These are phyloP conservation scores for Podaxis pistillaris DNA, from an alignment of 768 basidiomycete genomes.

Conservation along the genomic window DNA sequence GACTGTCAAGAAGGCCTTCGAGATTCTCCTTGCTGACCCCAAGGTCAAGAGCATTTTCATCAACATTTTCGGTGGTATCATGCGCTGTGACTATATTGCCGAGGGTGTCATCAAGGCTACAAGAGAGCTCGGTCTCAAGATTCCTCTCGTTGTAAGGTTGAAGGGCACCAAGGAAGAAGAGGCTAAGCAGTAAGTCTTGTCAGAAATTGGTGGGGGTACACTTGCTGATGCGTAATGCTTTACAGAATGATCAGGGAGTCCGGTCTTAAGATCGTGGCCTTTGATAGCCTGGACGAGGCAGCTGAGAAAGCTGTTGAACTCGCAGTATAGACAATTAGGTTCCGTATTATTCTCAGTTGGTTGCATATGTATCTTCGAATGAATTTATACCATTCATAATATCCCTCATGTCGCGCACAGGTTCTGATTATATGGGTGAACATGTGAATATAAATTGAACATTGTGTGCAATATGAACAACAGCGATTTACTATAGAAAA, in stretches of 20 bases:
- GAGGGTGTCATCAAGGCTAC: constrained; percentile 99
- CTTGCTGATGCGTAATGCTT: constrained; percentile 8
- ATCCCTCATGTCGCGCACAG: not conserved
- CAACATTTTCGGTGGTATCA: constrained; percentile 97
- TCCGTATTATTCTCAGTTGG: constrained; percentile 5
- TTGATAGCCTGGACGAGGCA: constrained; percentile 91
- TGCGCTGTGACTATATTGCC: constrained; percentile 98
- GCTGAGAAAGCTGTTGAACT: constrained; percentile 77
- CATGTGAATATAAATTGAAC: constrained; percentile 17
- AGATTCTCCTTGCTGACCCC: constrained; percentile 85
- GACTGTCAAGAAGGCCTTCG: constrained; percentile 99
- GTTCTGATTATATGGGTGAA: constrained; percentile 3
- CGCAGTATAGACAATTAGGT: constrained; percentile 42
- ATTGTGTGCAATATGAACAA: constrained; percentile 30
- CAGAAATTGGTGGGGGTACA: not conserved
- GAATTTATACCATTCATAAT: constrained; percentile 17
- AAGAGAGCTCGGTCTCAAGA: constrained; percentile 79
- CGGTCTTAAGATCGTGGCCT: constrained; percentile 90
- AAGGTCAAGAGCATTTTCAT: constrained; percentile 99
- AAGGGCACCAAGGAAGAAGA: constrained; percentile 97
- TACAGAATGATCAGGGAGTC: constrained; percentile 89
- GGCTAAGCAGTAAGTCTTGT: constrained; percentile 79
- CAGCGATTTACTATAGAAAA: constrained; percentile 36
- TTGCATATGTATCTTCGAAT: constrained; percentile 1
- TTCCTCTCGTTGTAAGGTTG: constrained; percentile 90